phyloP scores from a whole-genome alignment of 345 rosid species.

The Melaleuca alternifolia region DNA sequence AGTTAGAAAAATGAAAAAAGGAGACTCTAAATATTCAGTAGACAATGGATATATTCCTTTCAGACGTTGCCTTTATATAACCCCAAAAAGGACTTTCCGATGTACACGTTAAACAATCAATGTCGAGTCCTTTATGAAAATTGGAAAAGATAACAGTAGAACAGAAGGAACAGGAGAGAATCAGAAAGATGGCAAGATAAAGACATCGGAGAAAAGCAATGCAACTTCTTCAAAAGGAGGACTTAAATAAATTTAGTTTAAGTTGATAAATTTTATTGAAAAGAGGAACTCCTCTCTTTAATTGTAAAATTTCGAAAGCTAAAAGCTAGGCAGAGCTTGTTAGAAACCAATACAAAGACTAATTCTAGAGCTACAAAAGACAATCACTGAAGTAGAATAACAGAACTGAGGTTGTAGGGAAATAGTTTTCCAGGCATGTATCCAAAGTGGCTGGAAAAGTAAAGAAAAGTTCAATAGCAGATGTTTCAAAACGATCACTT shows the following conservation, averaged over 20 bases:
- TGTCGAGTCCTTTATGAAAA: not conserved
- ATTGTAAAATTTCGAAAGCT: not conserved
- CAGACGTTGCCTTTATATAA: not conserved
- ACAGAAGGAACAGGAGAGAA: not conserved
- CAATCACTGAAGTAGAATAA: not conserved
- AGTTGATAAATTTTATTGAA: not conserved
- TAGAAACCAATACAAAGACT: not conserved
- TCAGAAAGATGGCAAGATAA: not conserved
- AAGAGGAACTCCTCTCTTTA: not conserved
- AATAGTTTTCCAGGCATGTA: not conserved
- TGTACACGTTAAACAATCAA: not conserved
- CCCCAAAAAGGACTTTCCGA: not conserved
- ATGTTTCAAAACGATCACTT: not conserved
- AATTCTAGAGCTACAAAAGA: not conserved
- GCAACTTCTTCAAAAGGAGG: not conserved
- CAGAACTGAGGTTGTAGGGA: not conserved
- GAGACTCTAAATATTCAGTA: not conserved
- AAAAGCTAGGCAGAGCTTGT: not conserved
- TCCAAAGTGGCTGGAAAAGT: not conserved
- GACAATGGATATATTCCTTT: not conserved
- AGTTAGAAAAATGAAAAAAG: accelerated
- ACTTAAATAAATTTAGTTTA: not conserved
- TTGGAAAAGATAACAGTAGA: not conserved
- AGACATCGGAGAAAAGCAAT: not conserved
- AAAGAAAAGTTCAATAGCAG: not conserved